Conservation (phyloP, 345 rosid genomes). For the Hibiscus tridactylites region DNA sequence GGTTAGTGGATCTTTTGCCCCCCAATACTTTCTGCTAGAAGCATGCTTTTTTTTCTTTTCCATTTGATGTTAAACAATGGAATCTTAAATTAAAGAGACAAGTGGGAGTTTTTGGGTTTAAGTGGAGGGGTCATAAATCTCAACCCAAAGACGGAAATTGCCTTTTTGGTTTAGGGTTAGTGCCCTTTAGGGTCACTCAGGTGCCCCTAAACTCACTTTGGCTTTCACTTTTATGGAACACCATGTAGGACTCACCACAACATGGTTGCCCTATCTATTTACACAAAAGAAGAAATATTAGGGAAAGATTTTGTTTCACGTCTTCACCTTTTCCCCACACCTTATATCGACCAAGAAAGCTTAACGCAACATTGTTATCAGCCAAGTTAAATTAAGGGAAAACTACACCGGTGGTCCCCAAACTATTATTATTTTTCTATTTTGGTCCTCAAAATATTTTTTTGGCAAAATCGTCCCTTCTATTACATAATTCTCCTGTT, state of each 20-base stretch:
- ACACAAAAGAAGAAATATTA: not conserved
- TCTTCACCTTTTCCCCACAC: not conserved
- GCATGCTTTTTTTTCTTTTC: conserved; percentile 2
- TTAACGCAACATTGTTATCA: not conserved
- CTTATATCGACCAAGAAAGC: not conserved
- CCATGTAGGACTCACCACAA: not conserved
- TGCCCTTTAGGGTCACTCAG: not conserved
- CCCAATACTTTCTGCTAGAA: not conserved
- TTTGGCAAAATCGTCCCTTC: too few relatives aligned
- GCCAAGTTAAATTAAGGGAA: too few relatives aligned
- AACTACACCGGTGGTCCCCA: too few relatives aligned
- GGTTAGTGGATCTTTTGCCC: conserved; percentile 9
- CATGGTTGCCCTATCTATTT: not conserved
- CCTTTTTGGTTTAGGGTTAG: conserved; percentile 15
- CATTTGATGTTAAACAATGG: conserved; percentile 1
- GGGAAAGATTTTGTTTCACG: not conserved
- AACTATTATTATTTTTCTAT: too few relatives aligned
- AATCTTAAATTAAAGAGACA: conserved; percentile 4
- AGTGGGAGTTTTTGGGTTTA: not conserved
- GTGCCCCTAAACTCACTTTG: not conserved
- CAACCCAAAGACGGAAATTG: conserved; percentile 23
- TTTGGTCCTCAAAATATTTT: too few relatives aligned
- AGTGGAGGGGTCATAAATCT: conserved; percentile 12
- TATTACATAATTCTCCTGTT: too few relatives aligned
- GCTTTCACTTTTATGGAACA: not conserved